Base-by-base conservation (phyloP, 768 basidiomycete genomes). In the Lactarius vividus region DNA sequence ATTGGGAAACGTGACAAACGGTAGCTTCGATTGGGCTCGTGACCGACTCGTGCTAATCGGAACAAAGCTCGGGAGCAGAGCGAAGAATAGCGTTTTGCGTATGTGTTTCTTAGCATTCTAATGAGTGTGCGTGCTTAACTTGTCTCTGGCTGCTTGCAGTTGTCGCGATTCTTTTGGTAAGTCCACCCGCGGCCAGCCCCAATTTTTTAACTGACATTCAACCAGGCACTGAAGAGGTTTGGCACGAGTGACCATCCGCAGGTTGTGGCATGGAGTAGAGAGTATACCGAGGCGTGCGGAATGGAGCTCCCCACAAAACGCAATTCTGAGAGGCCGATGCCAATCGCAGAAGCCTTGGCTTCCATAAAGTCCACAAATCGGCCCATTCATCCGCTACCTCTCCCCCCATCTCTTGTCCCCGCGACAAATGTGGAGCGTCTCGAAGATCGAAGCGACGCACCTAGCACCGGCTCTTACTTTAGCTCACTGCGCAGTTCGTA, bases 221-320 rank as follows among this genome's bases (percentile, higher is more conserved):
- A 56, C 57, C 64, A 90, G 89, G 80, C 87, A 18, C 81, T 88
- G 65, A 82, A 87, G 75, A 88, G 85, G 73, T 88, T 89, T 71
- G 82, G 81, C 63, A 80, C 83, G 64, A 77, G 82, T 31, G 84
- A 88, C 64, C 85, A 85, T 65, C 76, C 79, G 29, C 79, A 79
- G 62, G 72, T 90, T 66, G 79, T 81, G n/a, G 77, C 75, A 42
- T 88, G 85, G 88, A 83, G 80, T 59, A 76, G 78, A 42, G 84
- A 87, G 52, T 88, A 88, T 62, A 85, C 88, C 72, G 86, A 86
- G 64, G 74, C 83, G 23, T 88, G 84, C 83, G 89, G 89, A 26
- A 83, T 86, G 62, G 80, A 81, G 63, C 80, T 86, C 31, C 77
- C 78, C 18, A 61, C 56, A 4, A 66, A 58, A n/a, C 33, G 7